These are phyloP conservation scores for Ophiostoma populinum DNA, from an alignment of 2,329 filamentous ascomycete species.

Conservation along the genomic window DNA sequence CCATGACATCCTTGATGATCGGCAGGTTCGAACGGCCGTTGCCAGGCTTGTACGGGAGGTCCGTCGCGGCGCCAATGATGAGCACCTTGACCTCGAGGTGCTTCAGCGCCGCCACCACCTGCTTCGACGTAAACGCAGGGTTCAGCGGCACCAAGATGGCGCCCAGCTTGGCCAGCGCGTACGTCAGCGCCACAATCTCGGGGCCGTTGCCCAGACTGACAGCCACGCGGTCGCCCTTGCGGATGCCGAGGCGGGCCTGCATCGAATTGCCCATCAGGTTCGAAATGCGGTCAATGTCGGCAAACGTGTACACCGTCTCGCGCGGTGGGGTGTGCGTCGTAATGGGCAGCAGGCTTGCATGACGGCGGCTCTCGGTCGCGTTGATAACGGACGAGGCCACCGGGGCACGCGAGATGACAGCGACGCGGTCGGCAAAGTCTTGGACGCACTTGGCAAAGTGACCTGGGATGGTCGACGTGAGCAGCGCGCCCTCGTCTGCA, in stretches of 20 bases:
- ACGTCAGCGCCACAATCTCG: slow-evolving; percentile 72
- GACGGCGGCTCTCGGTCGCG: not conserved
- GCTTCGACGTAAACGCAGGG: slow-evolving; percentile 65
- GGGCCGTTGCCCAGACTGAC: slow-evolving; percentile 72
- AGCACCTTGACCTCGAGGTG: slow-evolving; percentile 61
- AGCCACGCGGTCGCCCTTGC: slow-evolving; percentile 69
- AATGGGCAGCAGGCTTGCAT: not conserved
- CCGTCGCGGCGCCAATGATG: slow-evolving; percentile 75
- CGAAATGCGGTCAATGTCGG: slow-evolving; percentile 55
- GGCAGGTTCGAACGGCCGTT: slow-evolving; percentile 34
- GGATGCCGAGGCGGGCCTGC: slow-evolving; percentile 45
- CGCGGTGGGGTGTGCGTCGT: slow-evolving; percentile 3
- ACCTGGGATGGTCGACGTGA: slow-evolving; percentile 50
- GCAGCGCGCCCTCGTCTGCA: slow-evolving; percentile 40
- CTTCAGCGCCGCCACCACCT: slow-evolving; percentile 60
- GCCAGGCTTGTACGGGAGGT: slow-evolving; percentile 50
- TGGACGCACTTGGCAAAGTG: slow-evolving; percentile 53
- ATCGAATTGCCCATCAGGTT: slow-evolving; percentile 60
- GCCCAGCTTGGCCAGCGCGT: slow-evolving; percentile 88
- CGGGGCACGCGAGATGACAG: slow-evolving; percentile 35
- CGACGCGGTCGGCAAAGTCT: slow-evolving; percentile 43
- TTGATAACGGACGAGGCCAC: slow-evolving; percentile 11
- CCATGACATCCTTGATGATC: slow-evolving; percentile 27
- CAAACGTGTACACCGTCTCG: slow-evolving; percentile 57
- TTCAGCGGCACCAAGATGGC: slow-evolving; percentile 88